Conservation (phyloP, 1,284 basidiomycete genomes). For the Ustilago sp. region DNA sequence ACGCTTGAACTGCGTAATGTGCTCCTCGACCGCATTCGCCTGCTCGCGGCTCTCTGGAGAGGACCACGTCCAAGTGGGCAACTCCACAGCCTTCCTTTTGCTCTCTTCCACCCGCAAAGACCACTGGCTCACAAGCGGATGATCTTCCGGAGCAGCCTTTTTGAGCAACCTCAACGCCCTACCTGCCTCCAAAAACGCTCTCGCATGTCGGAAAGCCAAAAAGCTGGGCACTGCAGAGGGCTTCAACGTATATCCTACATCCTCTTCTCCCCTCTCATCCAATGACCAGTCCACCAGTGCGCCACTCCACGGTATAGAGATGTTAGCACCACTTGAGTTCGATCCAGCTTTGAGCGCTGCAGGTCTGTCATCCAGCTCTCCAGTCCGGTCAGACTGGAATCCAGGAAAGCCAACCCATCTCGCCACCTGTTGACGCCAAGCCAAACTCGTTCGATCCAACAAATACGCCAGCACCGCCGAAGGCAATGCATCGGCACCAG, state of each 20-base stretch:
- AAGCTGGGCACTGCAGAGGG: conserved; percentile 53
- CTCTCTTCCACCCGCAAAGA: conserved; percentile 12
- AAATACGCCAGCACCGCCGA: conserved; percentile 44
- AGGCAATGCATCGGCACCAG: conserved; percentile 28
- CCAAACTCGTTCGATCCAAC: conserved; percentile 42
- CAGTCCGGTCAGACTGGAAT: conserved; percentile 35
- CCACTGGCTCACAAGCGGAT: conserved; percentile 52
- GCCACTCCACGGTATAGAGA: conserved; percentile 50
- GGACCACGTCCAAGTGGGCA: conserved; percentile 53
- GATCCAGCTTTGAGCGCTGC: conserved; percentile 10
- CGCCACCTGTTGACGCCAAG: conserved; percentile 46
- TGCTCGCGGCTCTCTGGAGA: conserved; percentile 13
- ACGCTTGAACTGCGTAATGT: conserved; percentile 34
- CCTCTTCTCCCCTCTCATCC: conserved; percentile 55
- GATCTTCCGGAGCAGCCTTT: conserved; percentile 51
- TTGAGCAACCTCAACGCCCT: conserved; percentile 54
- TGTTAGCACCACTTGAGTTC: conserved; percentile 2
- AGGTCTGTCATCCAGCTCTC: conserved; percentile 34
- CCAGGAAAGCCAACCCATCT: conserved; percentile 59
- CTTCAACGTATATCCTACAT: conserved; percentile 54
- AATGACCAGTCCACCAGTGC: conserved; percentile 53
- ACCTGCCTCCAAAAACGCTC: conserved; percentile 55
- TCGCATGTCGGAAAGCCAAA: conserved; percentile 37
- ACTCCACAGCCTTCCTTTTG: not conserved
- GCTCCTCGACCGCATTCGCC: conserved; percentile 20